These are phyloP conservation scores for Arxiozyma heterogenica DNA, from an alignment of 1,139 yeast species.

Conservation along the genomic window DNA sequence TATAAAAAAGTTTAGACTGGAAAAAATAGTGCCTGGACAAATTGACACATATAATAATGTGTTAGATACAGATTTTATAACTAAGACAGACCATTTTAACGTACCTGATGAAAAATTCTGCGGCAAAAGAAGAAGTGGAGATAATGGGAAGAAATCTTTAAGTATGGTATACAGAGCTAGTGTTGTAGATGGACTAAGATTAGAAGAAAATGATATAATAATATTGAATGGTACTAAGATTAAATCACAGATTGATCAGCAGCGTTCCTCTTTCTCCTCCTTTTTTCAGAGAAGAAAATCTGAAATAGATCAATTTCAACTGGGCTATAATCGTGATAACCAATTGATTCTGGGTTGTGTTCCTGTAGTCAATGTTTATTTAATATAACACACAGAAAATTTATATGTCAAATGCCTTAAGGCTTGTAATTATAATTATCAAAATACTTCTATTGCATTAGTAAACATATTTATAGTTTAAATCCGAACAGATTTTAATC, in stretches of 20 bases:
- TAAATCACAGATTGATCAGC: neutral
- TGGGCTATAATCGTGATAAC: constrained; percentile 17
- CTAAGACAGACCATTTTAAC: constrained; percentile 6
- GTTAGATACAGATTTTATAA: constrained; percentile 6
- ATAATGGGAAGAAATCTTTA: constrained; percentile 4
- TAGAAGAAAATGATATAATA: constrained; percentile 7
- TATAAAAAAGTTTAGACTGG: constrained; percentile 17
- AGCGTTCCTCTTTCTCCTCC: neutral
- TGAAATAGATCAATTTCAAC: neutral
- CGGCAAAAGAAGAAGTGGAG: neutral
- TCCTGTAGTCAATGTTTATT: constrained; percentile 19
- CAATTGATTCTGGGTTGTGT: constrained; percentile 22
- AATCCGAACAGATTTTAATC: neutral
- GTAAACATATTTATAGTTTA: neutral
- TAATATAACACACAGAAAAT: neutral
- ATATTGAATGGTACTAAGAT: constrained; percentile 9
- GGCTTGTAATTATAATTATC: neutral
- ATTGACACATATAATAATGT: constrained; percentile 18
- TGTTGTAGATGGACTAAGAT: constrained; percentile 15
- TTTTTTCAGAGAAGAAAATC: neutral
- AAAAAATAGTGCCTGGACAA: constrained; percentile 14
- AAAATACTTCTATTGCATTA: neutral
- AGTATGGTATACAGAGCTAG: constrained; percentile 13
- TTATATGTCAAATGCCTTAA: neutral
- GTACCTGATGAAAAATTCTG: constrained; percentile 2